Percentiles rank a stretch among this genome's conserved stretches.
Conservation (phyloP, 2,329 filamentous ascomycete genomes). For the Onygenales sp. region DNA sequence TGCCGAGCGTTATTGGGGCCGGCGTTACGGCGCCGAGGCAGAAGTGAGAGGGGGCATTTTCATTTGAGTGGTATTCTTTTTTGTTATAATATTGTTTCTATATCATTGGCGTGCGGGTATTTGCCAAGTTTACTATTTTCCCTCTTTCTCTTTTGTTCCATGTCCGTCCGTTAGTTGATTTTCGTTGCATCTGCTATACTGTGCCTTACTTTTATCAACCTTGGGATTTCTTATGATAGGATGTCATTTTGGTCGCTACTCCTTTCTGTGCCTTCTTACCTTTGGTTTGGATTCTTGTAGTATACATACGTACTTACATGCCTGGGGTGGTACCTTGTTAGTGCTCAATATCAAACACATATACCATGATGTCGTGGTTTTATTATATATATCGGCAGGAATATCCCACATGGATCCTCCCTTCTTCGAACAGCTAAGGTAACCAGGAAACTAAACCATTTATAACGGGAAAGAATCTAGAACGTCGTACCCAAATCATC, state of each 20-base stretch:
- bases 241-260: neutral
- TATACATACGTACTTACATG: too few relatives aligned
- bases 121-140: neutral
- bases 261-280: neutral
- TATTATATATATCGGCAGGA: too few relatives aligned
- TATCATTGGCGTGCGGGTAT: conserved; percentile 1
- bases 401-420: too few relatives aligned
- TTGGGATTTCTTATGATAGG: neutral
- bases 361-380: too few relatives aligned
- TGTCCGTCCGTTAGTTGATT: neutral
- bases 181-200: neutral
- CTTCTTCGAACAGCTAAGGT: too few relatives aligned
- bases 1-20: conserved; percentile 92
- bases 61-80: neutral
- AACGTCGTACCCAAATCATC: too few relatives aligned
- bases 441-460: too few relatives aligned
- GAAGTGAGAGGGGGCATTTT: conserved; percentile 25
- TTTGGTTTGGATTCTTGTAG: neutral
- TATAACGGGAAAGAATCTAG: too few relatives aligned
- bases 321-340: too few relatives aligned
- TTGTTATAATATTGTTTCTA: neutral
- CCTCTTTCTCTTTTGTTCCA: neutral
- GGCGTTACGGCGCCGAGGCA: conserved; percentile 65
- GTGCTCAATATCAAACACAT: too few relatives aligned
- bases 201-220: neutral